These are phyloP conservation scores for Rosellinia necatrix DNA, from an alignment of 2,329 filamentous ascomycete species.

Conservation along the genomic window DNA sequence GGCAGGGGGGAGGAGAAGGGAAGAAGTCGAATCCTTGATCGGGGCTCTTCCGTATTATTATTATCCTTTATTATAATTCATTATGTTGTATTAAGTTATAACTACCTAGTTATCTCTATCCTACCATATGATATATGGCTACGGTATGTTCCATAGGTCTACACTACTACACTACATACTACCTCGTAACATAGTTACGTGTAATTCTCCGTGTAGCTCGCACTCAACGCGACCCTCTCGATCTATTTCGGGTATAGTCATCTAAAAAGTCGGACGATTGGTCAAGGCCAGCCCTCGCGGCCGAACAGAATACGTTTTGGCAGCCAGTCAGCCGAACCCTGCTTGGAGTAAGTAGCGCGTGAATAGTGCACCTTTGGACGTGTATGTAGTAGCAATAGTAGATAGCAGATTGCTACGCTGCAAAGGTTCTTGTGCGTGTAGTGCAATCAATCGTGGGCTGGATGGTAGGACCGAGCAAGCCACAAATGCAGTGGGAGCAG, in stretches of 20 bases:
- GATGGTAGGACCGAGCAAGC: constrained; percentile 5
- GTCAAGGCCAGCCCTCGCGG: background rate
- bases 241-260: too few species aligned
- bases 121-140: too few species aligned
- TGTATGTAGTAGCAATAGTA: constrained; percentile 1
- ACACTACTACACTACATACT: too few species aligned
- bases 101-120: background rate
- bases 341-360: background rate
- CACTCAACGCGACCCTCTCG: too few species aligned
- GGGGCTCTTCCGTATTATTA: constrained; percentile 9
- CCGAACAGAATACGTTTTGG: too few species aligned
- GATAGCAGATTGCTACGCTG: background rate
- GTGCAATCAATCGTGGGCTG: background rate
- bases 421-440: background rate
- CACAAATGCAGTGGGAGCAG: too few species aligned
- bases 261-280: too few species aligned
- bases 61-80: constrained; percentile 6
- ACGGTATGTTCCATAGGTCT: too few species aligned
- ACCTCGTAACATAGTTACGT: too few species aligned
- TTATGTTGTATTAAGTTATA: background rate
- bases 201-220: too few species aligned
- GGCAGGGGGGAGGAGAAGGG: background rate
- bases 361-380: background rate
- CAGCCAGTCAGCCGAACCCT: background rate
- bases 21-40: constrained; percentile 1